These are phyloP conservation scores for Arabis alpina DNA, from an alignment of 345 rosid genomes.

Conservation along the genomic window DNA sequence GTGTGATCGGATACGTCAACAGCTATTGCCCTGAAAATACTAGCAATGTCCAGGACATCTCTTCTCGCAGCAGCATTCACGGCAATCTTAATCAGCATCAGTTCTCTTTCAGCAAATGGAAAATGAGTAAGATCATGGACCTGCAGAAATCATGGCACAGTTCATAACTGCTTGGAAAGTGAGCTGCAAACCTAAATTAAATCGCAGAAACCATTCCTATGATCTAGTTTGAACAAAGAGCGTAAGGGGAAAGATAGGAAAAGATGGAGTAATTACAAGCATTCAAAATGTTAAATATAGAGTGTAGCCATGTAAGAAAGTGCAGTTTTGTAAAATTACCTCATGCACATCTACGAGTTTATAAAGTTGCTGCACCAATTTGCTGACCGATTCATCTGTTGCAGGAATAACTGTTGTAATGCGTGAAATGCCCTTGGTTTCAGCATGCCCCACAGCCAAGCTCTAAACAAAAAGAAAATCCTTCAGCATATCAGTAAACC, in stretches of 20 bases:
- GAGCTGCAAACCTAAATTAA: too few relatives aligned
- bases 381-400: constrained; percentile 50
- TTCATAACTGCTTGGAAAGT: constrained; percentile 10
- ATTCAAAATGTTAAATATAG: constrained; percentile 15
- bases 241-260: neutral
- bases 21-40: constrained; percentile 73
- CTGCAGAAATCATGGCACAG: constrained; percentile 46
- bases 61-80: constrained; percentile 67
- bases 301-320: neutral
- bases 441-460: constrained; percentile 52
- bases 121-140: constrained; percentile 66
- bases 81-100: constrained; percentile 70
- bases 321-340: constrained; percentile 33
- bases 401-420: constrained; percentile 51
- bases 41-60: constrained; percentile 72
- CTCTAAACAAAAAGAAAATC: constrained; percentile 34
- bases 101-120: constrained; percentile 75
- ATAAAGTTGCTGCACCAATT: constrained; percentile 49
- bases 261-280: neutral
- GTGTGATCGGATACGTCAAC: constrained; percentile 81
- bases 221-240: constrained; percentile 15
- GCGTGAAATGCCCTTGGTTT: constrained; percentile 47
- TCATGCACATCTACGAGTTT: constrained; percentile 50
- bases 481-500: constrained; percentile 9
- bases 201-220: neutral